Conservation (phyloP, 2,329 filamentous ascomycete genomes). For the Botrytis tulipae region DNA sequence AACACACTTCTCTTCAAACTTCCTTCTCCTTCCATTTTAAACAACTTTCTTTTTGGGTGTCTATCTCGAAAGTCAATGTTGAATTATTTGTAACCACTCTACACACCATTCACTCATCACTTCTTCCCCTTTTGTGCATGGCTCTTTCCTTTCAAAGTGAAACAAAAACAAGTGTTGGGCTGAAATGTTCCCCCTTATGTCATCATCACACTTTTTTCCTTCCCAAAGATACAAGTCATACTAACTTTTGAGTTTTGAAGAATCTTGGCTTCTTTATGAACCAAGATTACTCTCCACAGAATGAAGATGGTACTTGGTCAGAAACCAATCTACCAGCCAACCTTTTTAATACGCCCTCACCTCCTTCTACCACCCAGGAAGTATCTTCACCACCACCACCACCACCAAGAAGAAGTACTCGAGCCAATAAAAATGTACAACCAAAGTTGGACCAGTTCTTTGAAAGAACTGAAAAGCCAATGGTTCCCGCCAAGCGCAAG, state of each 20-base stretch:
- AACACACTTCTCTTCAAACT: neutral
- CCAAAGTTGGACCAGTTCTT: slow-evolving; percentile 3
- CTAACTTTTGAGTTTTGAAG: slow-evolving; percentile 6
- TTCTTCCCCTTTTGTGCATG: neutral
- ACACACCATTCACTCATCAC: neutral
- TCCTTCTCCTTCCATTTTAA: neutral
- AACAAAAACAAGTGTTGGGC: neutral
- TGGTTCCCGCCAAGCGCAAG: neutral
- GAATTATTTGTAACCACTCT: neutral
- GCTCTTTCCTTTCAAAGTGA: neutral
- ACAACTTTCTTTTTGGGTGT: neutral
- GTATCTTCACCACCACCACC: too few relatives aligned
- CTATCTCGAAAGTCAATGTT: neutral
- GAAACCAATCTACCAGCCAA: neutral
- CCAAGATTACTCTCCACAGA: neutral
- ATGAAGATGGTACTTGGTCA: neutral
- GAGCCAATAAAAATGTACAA: neutral
- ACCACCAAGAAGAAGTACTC: neutral
- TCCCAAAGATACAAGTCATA: neutral
- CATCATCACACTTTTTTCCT: neutral
- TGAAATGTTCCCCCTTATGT: neutral
- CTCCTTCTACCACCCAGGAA: neutral
- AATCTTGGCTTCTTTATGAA: neutral
- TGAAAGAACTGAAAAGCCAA: neutral
- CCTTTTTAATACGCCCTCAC: neutral